Conservation (phyloP, 306 rosid genomes). For the Dryas alaskensis region DNA sequence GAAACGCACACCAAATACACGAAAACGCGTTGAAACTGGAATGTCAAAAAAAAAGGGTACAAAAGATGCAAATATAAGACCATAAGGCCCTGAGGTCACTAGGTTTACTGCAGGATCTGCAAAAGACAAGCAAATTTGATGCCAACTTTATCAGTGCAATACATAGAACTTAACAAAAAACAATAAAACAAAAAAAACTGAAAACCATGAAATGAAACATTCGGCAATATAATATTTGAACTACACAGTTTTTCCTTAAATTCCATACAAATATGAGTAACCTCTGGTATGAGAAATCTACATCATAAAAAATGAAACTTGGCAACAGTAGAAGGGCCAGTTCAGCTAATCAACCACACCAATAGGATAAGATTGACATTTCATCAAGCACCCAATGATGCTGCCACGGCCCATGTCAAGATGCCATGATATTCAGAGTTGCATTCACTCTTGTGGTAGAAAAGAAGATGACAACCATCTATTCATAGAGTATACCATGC, state of each 20-base stretch:
- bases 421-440: neutral
- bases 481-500: neutral
- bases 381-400: neutral
- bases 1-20: slow-evolving; percentile 68
- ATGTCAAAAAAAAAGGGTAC: slow-evolving; percentile 95
- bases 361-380: neutral
- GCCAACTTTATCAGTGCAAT: neutral
- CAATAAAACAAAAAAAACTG: neutral
- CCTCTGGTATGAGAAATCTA: neutral
- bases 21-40: slow-evolving; percentile 88
- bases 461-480: neutral
- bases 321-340: neutral
- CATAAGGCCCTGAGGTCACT: slow-evolving; percentile 89
- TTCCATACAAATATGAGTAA: neutral
- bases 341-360: neutral
- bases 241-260: neutral
- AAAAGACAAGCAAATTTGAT: slow-evolving; percentile 8
- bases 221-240: neutral
- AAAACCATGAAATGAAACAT: neutral
- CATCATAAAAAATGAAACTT: neutral
- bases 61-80: slow-evolving; percentile 94
- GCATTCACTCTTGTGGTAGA: neutral
- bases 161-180: neutral
- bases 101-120: slow-evolving; percentile 81
- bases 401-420: neutral